phyloP scores from a whole-genome alignment of 176 grass and related monocot species.

The Oryza glumipatula region DNA sequence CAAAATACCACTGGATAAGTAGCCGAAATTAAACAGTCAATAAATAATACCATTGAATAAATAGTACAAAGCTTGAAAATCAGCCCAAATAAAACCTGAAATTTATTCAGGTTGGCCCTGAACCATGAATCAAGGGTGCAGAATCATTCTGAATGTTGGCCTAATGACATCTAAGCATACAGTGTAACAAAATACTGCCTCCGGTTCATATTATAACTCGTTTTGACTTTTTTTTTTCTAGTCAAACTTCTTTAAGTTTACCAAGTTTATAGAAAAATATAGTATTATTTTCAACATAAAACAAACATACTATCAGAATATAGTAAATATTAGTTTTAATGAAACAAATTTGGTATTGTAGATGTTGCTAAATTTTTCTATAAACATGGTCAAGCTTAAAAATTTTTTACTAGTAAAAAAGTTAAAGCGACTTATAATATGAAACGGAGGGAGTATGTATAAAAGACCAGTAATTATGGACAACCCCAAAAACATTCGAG shows the following conservation, averaged over 20 bases:
- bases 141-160: background rate
- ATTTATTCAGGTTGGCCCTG: background rate
- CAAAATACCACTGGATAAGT: constrained; percentile 1
- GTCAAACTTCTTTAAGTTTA: too few relatives aligned
- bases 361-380: too few relatives aligned
- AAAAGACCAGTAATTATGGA: background rate
- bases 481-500: background rate
- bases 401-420: too few relatives aligned
- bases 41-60: constrained; percentile 14
- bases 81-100: background rate
- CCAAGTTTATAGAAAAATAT: too few relatives aligned
- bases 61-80: background rate
- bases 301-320: too few relatives aligned
- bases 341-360: too few relatives aligned
- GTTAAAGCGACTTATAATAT: too few relatives aligned
- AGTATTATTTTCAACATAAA: too few relatives aligned
- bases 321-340: too few relatives aligned
- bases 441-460: background rate
- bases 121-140: constrained; percentile 12
- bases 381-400: too few relatives aligned
- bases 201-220: too few relatives aligned
- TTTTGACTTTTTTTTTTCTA: too few relatives aligned
- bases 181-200: background rate
- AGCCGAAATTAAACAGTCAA: constrained; percentile 13
- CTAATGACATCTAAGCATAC: constrained; percentile 4